A percentile compares a stretch with the other conserved stretches of the same genome.
Conservation (phyloP, 768 basidiomycete species). For the Leccinum rimulosum region DNA sequence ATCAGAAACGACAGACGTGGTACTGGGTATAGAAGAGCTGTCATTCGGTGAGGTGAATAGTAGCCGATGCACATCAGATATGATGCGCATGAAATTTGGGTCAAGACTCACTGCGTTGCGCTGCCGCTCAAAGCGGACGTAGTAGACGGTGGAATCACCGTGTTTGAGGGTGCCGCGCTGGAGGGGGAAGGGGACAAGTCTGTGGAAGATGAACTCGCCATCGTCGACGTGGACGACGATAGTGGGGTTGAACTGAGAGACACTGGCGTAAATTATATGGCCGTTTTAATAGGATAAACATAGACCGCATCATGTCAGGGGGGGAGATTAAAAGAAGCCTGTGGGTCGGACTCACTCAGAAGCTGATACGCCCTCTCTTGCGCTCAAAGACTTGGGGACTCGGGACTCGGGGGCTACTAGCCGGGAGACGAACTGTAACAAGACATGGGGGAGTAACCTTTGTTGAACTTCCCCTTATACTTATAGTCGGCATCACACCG, state of each 20-base stretch:
- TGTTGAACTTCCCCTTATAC: neutral
- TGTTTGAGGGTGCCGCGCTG: neutral
- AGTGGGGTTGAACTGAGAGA: neutral
- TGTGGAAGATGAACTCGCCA: neutral
- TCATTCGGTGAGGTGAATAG: neutral
- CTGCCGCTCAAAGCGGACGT: neutral
- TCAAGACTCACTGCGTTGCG: slow-evolving; percentile 3
- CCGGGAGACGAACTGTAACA: neutral
- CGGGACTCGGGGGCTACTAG: neutral
- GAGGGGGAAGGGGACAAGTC: neutral
- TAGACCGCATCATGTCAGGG: neutral
- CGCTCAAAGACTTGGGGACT: neutral
- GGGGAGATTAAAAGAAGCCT: neutral
- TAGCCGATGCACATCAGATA: neutral
- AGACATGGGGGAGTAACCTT: neutral
- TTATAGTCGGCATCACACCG: neutral
- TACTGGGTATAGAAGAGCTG: neutral
- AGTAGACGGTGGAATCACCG: neutral
- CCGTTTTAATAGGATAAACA: neutral
- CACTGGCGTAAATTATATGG: neutral
- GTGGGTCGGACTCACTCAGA: neutral
- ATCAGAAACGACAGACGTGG: neutral
- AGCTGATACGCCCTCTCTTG: neutral
- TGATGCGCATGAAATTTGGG: neutral
- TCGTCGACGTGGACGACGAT: neutral